Evolutionary conservation across 805 yeast species (phyloP).

Genomic region (Ogataea henricii): DNA sequence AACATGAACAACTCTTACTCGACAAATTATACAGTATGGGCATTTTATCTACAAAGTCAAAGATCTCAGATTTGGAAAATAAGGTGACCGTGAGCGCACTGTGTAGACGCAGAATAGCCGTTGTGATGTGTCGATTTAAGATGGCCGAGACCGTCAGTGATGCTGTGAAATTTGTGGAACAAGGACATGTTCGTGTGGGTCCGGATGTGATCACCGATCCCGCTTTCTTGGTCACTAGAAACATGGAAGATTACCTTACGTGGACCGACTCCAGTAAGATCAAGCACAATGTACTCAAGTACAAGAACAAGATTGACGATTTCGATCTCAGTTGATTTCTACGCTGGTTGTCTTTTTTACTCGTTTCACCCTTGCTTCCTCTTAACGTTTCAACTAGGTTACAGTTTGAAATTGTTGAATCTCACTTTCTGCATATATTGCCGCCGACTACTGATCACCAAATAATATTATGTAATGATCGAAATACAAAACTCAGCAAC

Average conservation of each 20-base stretch:
- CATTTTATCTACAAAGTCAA: constrained; percentile 79
- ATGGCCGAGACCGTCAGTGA: constrained; percentile 91
- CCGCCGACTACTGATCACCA: neutral
- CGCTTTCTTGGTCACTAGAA: constrained; percentile 89
- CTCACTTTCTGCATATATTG: neutral
- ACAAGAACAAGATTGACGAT: constrained; percentile 73
- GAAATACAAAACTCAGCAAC: neutral
- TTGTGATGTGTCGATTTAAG: constrained; percentile 88
- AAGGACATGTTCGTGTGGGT: constrained; percentile 97
- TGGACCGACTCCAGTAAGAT: constrained; percentile 98
- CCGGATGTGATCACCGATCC: constrained; percentile 96
- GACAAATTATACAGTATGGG: constrained; percentile 93
- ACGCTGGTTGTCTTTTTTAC: neutral
- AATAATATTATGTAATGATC: neutral
- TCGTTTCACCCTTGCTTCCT: neutral
- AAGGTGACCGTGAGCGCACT: constrained; percentile 89
- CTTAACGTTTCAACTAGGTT: neutral
- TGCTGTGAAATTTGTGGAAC: constrained; percentile 91
- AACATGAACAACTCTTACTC: constrained; percentile 83
- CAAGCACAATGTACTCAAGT: constrained; percentile 82
- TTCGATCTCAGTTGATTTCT: constrained; percentile 46
- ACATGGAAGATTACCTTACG: constrained; percentile 93
- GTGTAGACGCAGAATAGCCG: constrained; percentile 90
- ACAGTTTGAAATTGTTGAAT: neutral
- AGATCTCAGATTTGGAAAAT: constrained; percentile 89